Evolutionary conservation across 2,329 filamentous ascomycete genomes (phyloP).

Genomic region (Drechslera avenae): DNA sequence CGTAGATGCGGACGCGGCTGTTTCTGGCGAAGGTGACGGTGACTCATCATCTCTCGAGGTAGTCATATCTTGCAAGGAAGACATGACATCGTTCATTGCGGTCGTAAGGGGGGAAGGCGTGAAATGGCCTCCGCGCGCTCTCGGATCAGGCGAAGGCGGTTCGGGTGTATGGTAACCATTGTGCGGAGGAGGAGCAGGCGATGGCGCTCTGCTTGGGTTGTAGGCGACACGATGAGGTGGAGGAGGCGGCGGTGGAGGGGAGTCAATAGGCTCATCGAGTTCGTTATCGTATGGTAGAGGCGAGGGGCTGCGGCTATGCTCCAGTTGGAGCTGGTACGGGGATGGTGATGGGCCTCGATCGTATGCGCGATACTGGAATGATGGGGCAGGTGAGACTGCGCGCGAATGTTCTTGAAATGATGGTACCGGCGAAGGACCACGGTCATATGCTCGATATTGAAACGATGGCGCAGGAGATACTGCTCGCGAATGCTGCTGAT

Average conservation of each 20-base stretch:
- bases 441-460: slow-evolving; percentile 29
- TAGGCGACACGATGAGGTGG: slow-evolving; percentile 73
- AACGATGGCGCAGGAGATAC: slow-evolving; percentile 37
- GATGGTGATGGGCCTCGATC: slow-evolving; percentile 51
- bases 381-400: slow-evolving; percentile 41
- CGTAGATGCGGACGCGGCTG: slow-evolving; percentile 64
- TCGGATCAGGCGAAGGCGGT: slow-evolving; percentile 66
- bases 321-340: slow-evolving; percentile 37
- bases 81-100: slow-evolving; percentile 98
- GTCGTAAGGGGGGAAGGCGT: slow-evolving; percentile 91
- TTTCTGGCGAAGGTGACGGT: slow-evolving; percentile 46
- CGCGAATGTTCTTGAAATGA: slow-evolving; percentile 36
- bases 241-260: slow-evolving; percentile 83
- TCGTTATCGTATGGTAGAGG: slow-evolving; percentile 41
- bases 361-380: slow-evolving; percentile 43
- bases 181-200: slow-evolving; percentile 39
- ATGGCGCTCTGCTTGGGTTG: slow-evolving; percentile 49
- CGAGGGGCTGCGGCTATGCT: slow-evolving; percentile 31
- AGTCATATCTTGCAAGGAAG: slow-evolving; percentile 86
- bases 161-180: slow-evolving; percentile 64
- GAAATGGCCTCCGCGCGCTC: slow-evolving; percentile 44
- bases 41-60: slow-evolving; percentile 59
- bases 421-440: slow-evolving; percentile 40
- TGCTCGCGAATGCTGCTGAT: slow-evolving; percentile 38
- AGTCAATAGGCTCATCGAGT: slow-evolving; percentile 45